Base-by-base conservation (phyloP, 192 early-diverging fungal species). In the Podila minutissima region DNA sequence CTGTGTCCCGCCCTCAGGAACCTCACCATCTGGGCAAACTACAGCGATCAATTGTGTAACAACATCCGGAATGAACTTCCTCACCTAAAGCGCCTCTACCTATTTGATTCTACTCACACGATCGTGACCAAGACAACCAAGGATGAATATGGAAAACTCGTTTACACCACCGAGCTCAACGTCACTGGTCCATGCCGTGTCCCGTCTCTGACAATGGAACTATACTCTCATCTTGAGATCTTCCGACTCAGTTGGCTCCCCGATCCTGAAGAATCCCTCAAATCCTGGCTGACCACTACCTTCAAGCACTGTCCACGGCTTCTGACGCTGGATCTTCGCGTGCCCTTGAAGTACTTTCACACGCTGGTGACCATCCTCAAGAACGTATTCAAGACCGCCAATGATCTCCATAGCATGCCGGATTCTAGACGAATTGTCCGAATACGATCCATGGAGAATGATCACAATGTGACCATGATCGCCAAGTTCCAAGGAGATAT, bases 401-500 rank as follows among this genome's bases (percentile, higher is more conserved):
- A 60, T 29, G 28, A 4, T 22, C n/a, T 60, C 29, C n/a, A 60
- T 29, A 3, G 59, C 28, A 29, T 29, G 10, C n/a, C n/a, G 29
- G 59, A 60, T 29, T 10, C n/a, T 28, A 29, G 24, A 29, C 59
- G 59, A 60, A 28, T 28, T 15, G 24, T 60, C 59, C 28, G 28
- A 28, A 0, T 60, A 28, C 59, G 59, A 29, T 60, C 59, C 28
- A 15, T 28, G n/a, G 59, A 60, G 28, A 29, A 60, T 15, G 59
- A 60, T 28, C 59, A 60, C 11, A 9, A 28, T 28, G 59, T 60
- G 59, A 29, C 13, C 24, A 22, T 60, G 59, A 60, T 29, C 10
- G 59, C 28, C 59, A 60, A 28, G 59, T 28, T 60, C 31, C 59
- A 60, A 60, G 59, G 59, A 60, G 5, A 60, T 60, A 12, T 57